phyloP scores from a whole-genome alignment of 2,329 filamentous ascomycete genomes.

The Parastagonospora avenae region DNA sequence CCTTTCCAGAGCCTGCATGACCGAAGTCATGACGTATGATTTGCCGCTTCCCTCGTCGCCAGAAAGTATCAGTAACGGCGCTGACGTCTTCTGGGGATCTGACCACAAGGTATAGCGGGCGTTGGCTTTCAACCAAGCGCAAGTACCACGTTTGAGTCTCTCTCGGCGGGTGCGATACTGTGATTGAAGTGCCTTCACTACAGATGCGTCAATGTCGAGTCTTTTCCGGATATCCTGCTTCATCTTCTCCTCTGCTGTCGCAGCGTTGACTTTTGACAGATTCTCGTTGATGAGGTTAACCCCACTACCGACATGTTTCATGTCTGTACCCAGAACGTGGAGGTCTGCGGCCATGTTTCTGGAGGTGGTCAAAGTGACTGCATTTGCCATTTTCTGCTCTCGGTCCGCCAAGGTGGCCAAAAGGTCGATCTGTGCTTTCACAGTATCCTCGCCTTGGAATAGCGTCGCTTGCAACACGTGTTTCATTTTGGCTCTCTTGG shows the following conservation, averaged over 20 bases:
- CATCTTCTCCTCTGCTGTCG: background rate
- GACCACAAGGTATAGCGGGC: background rate
- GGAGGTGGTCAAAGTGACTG: background rate
- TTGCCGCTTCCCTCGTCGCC: background rate
- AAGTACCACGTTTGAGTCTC: background rate
- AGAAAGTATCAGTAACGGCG: background rate
- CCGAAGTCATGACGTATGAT: background rate
- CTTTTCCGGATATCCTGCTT: background rate
- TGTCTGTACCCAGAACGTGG: background rate
- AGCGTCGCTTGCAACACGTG: background rate
- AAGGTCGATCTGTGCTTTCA: background rate
- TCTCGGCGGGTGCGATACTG: background rate
- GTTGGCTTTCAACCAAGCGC: background rate
- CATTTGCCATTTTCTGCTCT: background rate
- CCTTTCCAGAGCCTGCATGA: background rate
- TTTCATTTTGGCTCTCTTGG: background rate
- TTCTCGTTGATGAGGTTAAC: background rate
- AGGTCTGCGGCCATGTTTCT: background rate
- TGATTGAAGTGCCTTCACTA: background rate
- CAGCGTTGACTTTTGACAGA: background rate
- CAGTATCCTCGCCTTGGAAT: background rate
- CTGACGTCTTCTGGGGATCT: background rate
- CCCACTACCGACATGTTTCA: background rate
- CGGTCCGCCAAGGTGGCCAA: background rate
- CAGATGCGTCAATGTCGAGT: background rate